Evolutionary conservation across 2,329 filamentous ascomycete genomes (phyloP).

Genomic region (Alternaria solani): DNA sequence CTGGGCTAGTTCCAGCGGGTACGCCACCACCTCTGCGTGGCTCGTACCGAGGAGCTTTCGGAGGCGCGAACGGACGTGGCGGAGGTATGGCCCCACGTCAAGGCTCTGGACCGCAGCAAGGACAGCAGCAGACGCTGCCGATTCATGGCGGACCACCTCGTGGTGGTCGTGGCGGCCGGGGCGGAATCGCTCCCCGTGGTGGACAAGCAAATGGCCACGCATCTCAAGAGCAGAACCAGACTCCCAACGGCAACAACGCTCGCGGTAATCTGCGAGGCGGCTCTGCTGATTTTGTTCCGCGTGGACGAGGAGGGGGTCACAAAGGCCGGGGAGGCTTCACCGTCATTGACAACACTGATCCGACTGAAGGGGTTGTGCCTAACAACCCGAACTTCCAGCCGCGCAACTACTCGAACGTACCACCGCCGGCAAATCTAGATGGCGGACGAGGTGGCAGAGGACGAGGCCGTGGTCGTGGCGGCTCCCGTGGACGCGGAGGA

Average conservation of each 20-base stretch:
- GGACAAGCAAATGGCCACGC: constrained; percentile 43
- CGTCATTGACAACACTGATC: constrained; percentile 59
- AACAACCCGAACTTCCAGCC: constrained; percentile 66
- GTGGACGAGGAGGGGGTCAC: constrained; percentile 52
- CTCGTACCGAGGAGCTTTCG: constrained; percentile 66
- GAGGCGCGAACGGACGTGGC: constrained; percentile 56
- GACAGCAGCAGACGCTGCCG: constrained; percentile 48
- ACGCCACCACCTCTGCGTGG: constrained; percentile 66
- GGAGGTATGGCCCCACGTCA: constrained; percentile 47
- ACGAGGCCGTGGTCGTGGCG: constrained; percentile 43
- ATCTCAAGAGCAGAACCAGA: constrained; percentile 34
- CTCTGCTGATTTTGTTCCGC: constrained; percentile 44
- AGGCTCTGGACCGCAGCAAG: constrained; percentile 35
- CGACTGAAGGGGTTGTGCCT: constrained; percentile 61
- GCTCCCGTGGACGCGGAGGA: constrained; percentile 40
- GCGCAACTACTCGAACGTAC: constrained; percentile 53
- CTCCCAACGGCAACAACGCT: constrained; percentile 32
- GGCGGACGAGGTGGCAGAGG: constrained; percentile 40
- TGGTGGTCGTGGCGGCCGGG: constrained; percentile 52
- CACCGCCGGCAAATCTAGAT: constrained; percentile 48
- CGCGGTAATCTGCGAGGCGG: constrained; percentile 42
- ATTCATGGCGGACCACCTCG: constrained; percentile 51
- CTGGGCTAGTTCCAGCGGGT: constrained; percentile 66
- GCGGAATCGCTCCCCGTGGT: constrained; percentile 45
- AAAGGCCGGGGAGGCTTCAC: constrained; percentile 55